A percentile compares a stretch with the other conserved stretches of the same genome.
phyloP scores from a whole-genome alignment of 176 grass and related monocot genomes.

The Bromus sterilis region DNA sequence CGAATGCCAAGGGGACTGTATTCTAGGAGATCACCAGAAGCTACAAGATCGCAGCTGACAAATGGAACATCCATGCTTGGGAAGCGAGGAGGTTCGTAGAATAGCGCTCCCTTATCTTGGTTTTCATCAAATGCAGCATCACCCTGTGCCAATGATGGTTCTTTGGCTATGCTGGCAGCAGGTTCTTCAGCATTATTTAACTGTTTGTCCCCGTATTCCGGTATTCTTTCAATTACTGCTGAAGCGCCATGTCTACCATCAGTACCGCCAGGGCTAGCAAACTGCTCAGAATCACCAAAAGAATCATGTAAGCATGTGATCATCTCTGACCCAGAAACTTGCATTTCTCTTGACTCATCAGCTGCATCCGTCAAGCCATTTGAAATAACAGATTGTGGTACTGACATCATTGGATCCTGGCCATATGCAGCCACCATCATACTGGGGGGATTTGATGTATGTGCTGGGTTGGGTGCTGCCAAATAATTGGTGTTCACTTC shows the following conservation, averaged over 20 bases:
- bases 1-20: conserved; percentile 93
- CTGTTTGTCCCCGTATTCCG: conserved; percentile 2
- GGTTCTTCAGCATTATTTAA: conserved; percentile 23
- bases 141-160: conserved; percentile 13
- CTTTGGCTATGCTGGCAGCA: conserved; percentile 14
- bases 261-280: conserved; percentile 4
- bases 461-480: background rate
- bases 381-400: conserved; percentile 22
- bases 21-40: conserved; percentile 62
- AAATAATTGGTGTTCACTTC: conserved; percentile 13
- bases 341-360: conserved; percentile 4
- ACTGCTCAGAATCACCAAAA: conserved; percentile 17
- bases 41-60: conserved; percentile 74
- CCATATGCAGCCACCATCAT: conserved; percentile 15
- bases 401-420: conserved; percentile 3
- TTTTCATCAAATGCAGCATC: conserved; percentile 9
- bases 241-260: conserved; percentile 15
- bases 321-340: conserved; percentile 30
- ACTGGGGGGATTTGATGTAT: conserved; percentile 25
- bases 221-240: background rate
- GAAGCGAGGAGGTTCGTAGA: conserved; percentile 83
- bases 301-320: conserved; percentile 5
- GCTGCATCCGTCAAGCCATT: conserved; percentile 12
- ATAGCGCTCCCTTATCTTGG: conserved; percentile 40
- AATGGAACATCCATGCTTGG: conserved; percentile 74